Evolutionary conservation across 2,329 filamentous ascomycete species (phyloP), one percentile per base, ranked within the genome.

Genomic region (Gaeumannomyces tritici): DNA sequence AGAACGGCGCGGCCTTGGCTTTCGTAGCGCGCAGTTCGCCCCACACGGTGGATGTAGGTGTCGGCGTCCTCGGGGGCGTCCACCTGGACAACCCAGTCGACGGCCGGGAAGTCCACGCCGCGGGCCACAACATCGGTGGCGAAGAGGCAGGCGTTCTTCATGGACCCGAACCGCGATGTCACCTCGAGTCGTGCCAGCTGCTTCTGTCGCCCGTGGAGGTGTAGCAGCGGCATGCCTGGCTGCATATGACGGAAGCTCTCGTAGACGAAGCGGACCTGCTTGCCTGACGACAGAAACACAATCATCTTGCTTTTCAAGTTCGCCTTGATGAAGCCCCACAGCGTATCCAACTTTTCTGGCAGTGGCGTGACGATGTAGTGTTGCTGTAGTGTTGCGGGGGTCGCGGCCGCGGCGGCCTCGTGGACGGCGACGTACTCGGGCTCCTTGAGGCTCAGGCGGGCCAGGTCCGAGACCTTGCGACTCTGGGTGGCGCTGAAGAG

Each of bases 11-110:
- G 86, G 9, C 95, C 95, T 61, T 91, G 86, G 66, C 89, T 89
- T 70, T 97, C 89, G 73, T 96, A 98, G 27, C 93, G 85, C n/a
- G 95, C 95, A 24, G 95, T 98, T 33, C 95, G 86, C 1, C 95
- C 95, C 5, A 97, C 93, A 64, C 95, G 87, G 75, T 99, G 95
- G 68, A 99, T 98, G 70, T 99, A 99, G 0, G 95, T 99, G 70
- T 98, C 95, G 4, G 90, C 89, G 73, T 99, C 93, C 74, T 99
- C 95, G 0, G 95, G 95, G 67, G 91, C 96, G 73, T 99, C 95
- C n/a, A 91, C 83, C 72, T 99, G 95, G n/a, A 99, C 91, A 6
- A 99, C 95, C 89, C 95, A 99, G 73, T 99, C 95, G 0, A 99
- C 95, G 3, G 92, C 89, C 0, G 95, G 95, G 71, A 99, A 98